A percentile compares a stretch with the other conserved stretches of the same genome.
phyloP scores from a whole-genome alignment of 148 eudicot genomes.

The Silene uniflora region DNA sequence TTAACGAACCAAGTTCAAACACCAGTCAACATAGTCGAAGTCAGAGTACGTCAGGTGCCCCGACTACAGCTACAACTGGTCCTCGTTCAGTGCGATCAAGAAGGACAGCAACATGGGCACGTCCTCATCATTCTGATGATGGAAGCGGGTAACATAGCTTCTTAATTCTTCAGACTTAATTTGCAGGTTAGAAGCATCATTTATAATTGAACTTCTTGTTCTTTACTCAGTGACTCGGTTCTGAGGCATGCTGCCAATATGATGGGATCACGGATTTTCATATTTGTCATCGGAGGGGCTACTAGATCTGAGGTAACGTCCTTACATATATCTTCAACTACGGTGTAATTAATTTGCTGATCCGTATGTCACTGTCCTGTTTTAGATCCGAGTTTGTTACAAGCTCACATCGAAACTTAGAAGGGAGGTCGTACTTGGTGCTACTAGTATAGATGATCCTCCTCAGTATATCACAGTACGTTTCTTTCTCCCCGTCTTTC shows the following conservation, averaged over 20 bases:
- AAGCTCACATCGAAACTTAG: slow-evolving; percentile 82
- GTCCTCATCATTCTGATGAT: slow-evolving; percentile 69
- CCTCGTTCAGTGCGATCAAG: slow-evolving; percentile 91
- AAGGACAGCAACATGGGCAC: slow-evolving; percentile 90
- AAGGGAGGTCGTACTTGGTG: slow-evolving; percentile 86
- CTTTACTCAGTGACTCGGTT: slow-evolving; percentile 63
- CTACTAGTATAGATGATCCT: slow-evolving; percentile 90
- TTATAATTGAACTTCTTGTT: neutral
- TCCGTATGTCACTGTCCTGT: slow-evolving; percentile 18
- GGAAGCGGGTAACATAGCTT: slow-evolving; percentile 58
- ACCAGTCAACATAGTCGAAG: slow-evolving; percentile 27
- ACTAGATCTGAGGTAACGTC: slow-evolving; percentile 89
- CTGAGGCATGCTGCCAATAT: slow-evolving; percentile 45
- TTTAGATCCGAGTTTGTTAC: slow-evolving; percentile 87
- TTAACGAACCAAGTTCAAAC: slow-evolving; percentile 50
- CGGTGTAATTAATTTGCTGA: neutral
- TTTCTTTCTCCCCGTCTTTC: neutral
- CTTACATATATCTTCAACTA: neutral
- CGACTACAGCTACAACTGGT: slow-evolving; percentile 30
- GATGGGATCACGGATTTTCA: slow-evolving; percentile 85
- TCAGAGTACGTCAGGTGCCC: slow-evolving; percentile 31
- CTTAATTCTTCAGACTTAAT: slow-evolving; percentile 7
- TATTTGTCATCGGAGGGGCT: slow-evolving; percentile 90
- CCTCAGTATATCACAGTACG: slow-evolving; percentile 72
- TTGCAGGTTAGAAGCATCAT: neutral